phyloP scores from a whole-genome alignment of 2,329 filamentous ascomycete genomes.

The Apiospora arundinis region DNA sequence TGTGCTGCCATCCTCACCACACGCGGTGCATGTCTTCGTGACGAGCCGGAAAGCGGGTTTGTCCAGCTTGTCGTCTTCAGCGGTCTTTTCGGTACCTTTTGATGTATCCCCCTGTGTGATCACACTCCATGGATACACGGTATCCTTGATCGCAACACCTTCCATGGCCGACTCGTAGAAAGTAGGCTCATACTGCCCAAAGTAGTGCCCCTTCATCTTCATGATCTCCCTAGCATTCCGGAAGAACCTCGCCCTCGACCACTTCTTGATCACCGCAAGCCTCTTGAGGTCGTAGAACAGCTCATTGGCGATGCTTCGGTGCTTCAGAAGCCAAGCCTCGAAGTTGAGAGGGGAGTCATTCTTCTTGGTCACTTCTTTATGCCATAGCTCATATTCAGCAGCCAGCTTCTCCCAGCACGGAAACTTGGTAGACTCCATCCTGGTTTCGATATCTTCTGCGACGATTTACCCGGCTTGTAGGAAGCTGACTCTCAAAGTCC shows the following conservation, averaged over 20 bases:
- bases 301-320: conserved; percentile 12
- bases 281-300: conserved; percentile 12
- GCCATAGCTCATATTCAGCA: conserved; percentile 2
- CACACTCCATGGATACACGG: conserved; percentile 4
- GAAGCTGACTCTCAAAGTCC: not conserved
- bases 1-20: not conserved
- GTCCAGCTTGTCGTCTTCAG: not conserved
- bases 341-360: conserved; percentile 9
- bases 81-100: not conserved
- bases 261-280: conserved; percentile 5
- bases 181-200: not conserved
- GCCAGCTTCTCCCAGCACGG: conserved; percentile 10
- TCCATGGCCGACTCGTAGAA: not conserved
- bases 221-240: not conserved
- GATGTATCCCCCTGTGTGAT: not conserved
- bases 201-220: conserved; percentile 9
- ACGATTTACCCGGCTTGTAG: not conserved
- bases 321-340: not conserved
- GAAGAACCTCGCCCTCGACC: not conserved
- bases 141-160: not conserved
- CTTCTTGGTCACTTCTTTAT: not conserved
- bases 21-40: not conserved
- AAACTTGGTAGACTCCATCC: not conserved
- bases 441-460: not conserved
- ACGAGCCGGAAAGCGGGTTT: not conserved